phyloP scores from a whole-genome alignment of 106 monocot genomes.

The Acorus gramineus region DNA sequence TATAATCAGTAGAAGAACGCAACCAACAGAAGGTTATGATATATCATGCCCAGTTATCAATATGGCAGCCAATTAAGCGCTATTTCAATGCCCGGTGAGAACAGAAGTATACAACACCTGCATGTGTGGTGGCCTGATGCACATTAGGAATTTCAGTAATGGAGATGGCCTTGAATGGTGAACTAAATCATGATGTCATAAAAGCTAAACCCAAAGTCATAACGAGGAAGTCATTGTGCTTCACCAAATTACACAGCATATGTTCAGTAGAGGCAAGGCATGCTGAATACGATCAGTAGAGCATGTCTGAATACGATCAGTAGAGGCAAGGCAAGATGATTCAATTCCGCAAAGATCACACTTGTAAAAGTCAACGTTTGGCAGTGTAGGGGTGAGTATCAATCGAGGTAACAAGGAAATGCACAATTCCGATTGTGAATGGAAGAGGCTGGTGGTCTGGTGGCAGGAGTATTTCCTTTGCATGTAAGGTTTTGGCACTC shows the following conservation, averaged over 20 bases:
- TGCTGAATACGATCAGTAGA: not conserved
- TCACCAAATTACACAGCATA: constrained; percentile 22
- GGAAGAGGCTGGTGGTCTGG: constrained; percentile 32
- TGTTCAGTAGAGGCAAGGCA: constrained; percentile 33
- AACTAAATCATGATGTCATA: constrained; percentile 44
- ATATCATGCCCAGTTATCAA: not conserved
- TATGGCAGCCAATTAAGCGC: constrained; percentile 15
- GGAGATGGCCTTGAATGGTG: constrained; percentile 28
- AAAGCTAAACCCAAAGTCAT: constrained; percentile 39
- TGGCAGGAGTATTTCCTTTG: constrained; percentile 43
- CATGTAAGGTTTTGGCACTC: constrained; percentile 39
- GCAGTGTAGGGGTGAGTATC: constrained; percentile 30
- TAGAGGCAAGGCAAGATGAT: constrained; percentile 32
- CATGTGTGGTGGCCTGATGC: constrained; percentile 35
- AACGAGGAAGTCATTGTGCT: constrained; percentile 44
- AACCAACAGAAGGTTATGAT: not conserved
- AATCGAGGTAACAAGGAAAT: constrained; percentile 45
- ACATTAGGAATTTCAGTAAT: constrained; percentile 37
- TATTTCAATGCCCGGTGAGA: constrained; percentile 18
- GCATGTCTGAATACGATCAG: constrained; percentile 12
- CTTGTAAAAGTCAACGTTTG: constrained; percentile 40
- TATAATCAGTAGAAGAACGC: constrained; percentile 1
- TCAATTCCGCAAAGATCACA: constrained; percentile 28
- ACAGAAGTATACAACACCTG: constrained; percentile 62
- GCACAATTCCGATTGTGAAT: constrained; percentile 39